These are phyloP conservation scores for Heteromeles arbutifolia DNA, from an alignment of 306 rosid genomes.

Conservation along the genomic window DNA sequence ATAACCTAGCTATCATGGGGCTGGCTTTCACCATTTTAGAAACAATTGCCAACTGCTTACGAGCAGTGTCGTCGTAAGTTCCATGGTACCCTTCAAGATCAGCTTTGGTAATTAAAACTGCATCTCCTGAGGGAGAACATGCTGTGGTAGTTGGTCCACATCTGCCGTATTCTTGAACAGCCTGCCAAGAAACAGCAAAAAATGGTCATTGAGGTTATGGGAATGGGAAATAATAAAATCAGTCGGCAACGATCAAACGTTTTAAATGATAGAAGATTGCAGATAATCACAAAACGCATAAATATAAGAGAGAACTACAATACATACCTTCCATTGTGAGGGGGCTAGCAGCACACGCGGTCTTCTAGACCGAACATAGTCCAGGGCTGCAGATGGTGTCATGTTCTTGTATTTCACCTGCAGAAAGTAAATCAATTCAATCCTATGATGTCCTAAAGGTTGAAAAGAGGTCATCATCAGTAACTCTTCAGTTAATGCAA, in stretches of 20 bases:
- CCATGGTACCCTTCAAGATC: conserved; percentile 91
- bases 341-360: conserved; percentile 92
- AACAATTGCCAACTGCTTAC: conserved; percentile 54
- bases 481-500: background rate
- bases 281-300: background rate
- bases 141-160: conserved; percentile 27
- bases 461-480: background rate
- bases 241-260: background rate
- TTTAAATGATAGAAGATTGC: background rate
- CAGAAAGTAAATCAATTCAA: conserved; percentile 19
- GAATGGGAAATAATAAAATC: background rate
- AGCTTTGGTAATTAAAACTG: conserved; percentile 78
- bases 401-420: conserved; percentile 81
- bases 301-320: background rate
- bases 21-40: conserved; percentile 45
- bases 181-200: conserved; percentile 42
- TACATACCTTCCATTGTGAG: conserved; percentile 79
- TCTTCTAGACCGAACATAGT: conserved; percentile 78
- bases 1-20: conserved; percentile 78
- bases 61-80: conserved; percentile 25
- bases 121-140: conserved; percentile 73
- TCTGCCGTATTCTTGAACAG: conserved; percentile 73
- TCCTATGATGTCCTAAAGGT: background rate
- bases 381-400: conserved; percentile 79
- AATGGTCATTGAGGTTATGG: background rate